Evolutionary conservation across 352 stramenopile species (phyloP).

Genomic region (Globisporangium nagaii): DNA sequence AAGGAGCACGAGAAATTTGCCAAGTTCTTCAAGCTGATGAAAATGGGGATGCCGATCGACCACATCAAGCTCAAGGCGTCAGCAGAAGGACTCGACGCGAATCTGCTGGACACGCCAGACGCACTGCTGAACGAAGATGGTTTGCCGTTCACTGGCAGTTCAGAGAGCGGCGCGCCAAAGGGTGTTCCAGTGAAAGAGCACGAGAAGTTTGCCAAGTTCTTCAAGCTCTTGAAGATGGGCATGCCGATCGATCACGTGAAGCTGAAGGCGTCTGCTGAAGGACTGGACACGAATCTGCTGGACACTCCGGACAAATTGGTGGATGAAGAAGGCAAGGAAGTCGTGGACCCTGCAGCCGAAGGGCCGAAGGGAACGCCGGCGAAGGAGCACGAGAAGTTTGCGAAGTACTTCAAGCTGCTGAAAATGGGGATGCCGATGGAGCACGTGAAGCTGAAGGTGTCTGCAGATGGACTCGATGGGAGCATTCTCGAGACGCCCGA

Average conservation of each 20-base stretch:
- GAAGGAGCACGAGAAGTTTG: slow-evolving; percentile 89
- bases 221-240: slow-evolving; percentile 90
- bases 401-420: slow-evolving; percentile 94
- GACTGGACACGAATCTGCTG: slow-evolving; percentile 43
- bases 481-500: slow-evolving; percentile 58
- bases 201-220: slow-evolving; percentile 91
- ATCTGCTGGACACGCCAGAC: slow-evolving; percentile 75
- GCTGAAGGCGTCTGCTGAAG: slow-evolving; percentile 67
- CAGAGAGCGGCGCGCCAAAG: slow-evolving; percentile 5
- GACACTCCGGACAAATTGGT: slow-evolving; percentile 57
- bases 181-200: slow-evolving; percentile 76
- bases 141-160: slow-evolving; percentile 3
- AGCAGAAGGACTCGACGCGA: slow-evolving; percentile 85
- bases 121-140: slow-evolving; percentile 53
- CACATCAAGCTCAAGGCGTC: slow-evolving; percentile 74
- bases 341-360: neutral
- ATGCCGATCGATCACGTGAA: slow-evolving; percentile 87
- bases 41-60: slow-evolving; percentile 78
- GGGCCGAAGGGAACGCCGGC: slow-evolving; percentile 28
- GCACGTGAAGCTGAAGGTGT: slow-evolving; percentile 85
- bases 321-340: slow-evolving; percentile 44
- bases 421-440: slow-evolving; percentile 84
- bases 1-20: slow-evolving; percentile 86
- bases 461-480: slow-evolving; percentile 48
- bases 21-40: slow-evolving; percentile 80